phyloP scores from a whole-genome alignment of 2,329 filamentous ascomycete genomes.

The Graphiopsis chlorocephala region DNA sequence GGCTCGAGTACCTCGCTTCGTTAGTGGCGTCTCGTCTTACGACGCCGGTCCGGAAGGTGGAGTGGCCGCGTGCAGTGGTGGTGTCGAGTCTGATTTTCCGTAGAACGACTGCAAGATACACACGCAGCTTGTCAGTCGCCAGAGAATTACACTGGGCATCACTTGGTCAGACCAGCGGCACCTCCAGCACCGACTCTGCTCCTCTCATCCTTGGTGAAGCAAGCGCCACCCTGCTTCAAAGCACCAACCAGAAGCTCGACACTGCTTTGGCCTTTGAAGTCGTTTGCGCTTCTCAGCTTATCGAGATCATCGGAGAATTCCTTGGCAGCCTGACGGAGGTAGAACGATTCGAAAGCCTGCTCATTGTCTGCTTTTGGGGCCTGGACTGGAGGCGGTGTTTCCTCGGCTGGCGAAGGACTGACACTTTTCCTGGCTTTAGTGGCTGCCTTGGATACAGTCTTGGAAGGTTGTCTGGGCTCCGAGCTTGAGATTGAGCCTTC shows the following conservation, averaged over 20 bases:
- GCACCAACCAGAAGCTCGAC: conserved; percentile 65
- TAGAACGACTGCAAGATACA: neutral
- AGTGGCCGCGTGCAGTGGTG: neutral
- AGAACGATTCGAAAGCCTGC: conserved; percentile 59
- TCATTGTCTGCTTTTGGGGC: conserved; percentile 22
- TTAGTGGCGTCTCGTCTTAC: neutral
- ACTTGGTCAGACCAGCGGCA: neutral
- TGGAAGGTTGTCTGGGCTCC: neutral
- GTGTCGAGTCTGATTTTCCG: neutral
- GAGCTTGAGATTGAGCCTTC: conserved; percentile 8
- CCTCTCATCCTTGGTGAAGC: conserved; percentile 59
- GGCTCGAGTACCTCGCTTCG: neutral
- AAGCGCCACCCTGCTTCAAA: conserved; percentile 63
- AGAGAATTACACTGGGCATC: neutral
- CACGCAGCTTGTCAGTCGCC: neutral
- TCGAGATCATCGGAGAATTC: conserved; percentile 75
- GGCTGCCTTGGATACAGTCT: neutral
- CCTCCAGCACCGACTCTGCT: conserved; percentile 34
- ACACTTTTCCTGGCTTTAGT: neutral
- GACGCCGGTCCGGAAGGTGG: neutral
- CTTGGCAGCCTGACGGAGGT: conserved; percentile 65
- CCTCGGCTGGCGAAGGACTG: conserved; percentile 8
- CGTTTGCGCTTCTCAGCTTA: conserved; percentile 64
- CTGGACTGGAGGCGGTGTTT: neutral
- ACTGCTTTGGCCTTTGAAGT: conserved; percentile 64